Conservation (phyloP, 371 early-diverging fungal genomes). For the Mucor lusitanicus region DNA sequence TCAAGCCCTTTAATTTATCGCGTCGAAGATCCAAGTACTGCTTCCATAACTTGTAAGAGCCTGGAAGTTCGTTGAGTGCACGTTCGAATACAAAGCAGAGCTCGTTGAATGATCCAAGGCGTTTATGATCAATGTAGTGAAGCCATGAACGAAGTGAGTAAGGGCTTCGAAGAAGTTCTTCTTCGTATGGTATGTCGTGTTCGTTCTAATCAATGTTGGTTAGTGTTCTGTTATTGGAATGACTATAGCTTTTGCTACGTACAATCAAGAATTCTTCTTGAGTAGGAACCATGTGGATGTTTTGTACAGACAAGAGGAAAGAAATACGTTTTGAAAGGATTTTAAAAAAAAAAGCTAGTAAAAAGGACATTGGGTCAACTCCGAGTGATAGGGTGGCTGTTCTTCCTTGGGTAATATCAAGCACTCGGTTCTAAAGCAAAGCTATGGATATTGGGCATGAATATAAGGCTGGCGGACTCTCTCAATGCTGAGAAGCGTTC, state of each 20-base stretch:
- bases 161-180: conserved; percentile 87
- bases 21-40: conserved; percentile 79
- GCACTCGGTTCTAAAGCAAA: too few species aligned
- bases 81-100: conserved; percentile 82
- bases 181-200: conserved; percentile 84
- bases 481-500: too few species aligned
- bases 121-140: conserved; percentile 89
- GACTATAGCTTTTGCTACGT: not conserved
- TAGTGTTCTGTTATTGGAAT: not conserved
- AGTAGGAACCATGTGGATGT: conserved; percentile 8
- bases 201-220: conserved; percentile 46
- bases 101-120: conserved; percentile 40
- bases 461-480: too few species aligned
- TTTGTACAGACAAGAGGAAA: too few species aligned
- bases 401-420: too few species aligned
- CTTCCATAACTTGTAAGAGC: conserved; percentile 96
- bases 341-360: too few species aligned
- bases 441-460: too few species aligned
- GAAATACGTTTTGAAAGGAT: too few species aligned
- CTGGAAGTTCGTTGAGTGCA: conserved; percentile 85
- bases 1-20: conserved; percentile 47
- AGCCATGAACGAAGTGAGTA: conserved; percentile 84
- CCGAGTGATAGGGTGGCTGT: too few species aligned
- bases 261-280: conserved; percentile 28
- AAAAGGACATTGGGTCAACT: too few species aligned